Evolutionary conservation across 1,284 basidiomycete species (phyloP).

Genomic region (Volvariella surrecta): DNA sequence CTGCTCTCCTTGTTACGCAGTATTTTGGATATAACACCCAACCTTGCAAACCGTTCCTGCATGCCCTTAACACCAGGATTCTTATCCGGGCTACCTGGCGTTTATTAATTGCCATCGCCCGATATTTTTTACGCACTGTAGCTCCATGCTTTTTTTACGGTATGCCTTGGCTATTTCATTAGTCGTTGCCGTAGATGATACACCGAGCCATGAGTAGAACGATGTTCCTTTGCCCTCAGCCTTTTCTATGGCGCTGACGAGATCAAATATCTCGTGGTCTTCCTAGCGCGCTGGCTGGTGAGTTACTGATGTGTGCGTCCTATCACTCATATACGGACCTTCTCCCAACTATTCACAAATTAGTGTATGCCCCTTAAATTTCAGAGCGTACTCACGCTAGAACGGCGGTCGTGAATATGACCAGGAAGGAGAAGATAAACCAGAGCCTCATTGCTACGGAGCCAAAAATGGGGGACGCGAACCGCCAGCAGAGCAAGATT

Average conservation of each 20-base stretch:
- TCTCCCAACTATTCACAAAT: constrained; percentile 48
- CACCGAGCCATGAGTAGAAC: constrained; percentile 83
- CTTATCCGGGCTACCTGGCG: constrained; percentile 73
- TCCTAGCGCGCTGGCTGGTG: constrained; percentile 48
- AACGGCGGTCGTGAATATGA: too few species aligned
- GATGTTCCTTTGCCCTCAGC: constrained; percentile 85
- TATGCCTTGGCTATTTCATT: constrained; percentile 82
- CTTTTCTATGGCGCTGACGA: constrained; percentile 77
- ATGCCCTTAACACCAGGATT: constrained; percentile 76
- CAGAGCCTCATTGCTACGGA: too few species aligned
- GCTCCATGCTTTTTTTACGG: constrained; percentile 77
- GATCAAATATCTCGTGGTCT: constrained; percentile 93
- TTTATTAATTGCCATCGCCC: constrained; percentile 5
- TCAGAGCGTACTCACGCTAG: too few species aligned
- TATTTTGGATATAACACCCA: constrained; percentile 82
- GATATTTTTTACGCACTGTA: constrained; percentile 58
- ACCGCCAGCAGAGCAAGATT: too few species aligned
- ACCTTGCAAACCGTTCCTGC: constrained; percentile 80
- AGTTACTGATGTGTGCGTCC: neutral
- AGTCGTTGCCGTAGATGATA: constrained; percentile 61
- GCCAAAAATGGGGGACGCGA: too few species aligned
- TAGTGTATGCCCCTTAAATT: too few species aligned
- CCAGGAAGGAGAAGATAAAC: too few species aligned
- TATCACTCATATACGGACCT: constrained; percentile 30
- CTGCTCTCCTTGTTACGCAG: constrained; percentile 70